Conservation (phyloP, 345 rosid species). For the Linum usitatissimum region DNA sequence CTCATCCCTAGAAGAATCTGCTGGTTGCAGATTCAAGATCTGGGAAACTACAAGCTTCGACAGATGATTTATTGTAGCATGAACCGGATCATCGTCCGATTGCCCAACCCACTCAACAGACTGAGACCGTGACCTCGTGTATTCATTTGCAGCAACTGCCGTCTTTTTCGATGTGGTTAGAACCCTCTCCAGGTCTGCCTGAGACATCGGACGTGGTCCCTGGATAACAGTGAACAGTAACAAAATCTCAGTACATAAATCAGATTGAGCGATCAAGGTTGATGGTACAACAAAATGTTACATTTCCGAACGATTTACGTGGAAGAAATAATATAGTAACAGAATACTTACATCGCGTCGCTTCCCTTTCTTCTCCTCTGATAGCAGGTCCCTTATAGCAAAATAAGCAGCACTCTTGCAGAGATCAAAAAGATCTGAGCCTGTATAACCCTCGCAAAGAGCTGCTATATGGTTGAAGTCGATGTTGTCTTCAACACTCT, state of each 20-base stretch:
- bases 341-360: slow-evolving; percentile 39
- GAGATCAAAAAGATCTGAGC: slow-evolving; percentile 90
- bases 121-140: slow-evolving; percentile 42
- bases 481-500: slow-evolving; percentile 48
- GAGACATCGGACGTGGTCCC: slow-evolving; percentile 70
- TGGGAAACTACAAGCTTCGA: slow-evolving; percentile 76
- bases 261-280: too few species aligned
- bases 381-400: slow-evolving; percentile 70
- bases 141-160: slow-evolving; percentile 64
- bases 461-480: slow-evolving; percentile 62
- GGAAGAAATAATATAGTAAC: not conserved
- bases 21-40: slow-evolving; percentile 61
- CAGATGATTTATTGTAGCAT: slow-evolving; percentile 69
- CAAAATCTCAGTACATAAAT: not conserved
- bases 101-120: slow-evolving; percentile 41
- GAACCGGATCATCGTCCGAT: slow-evolving; percentile 60
- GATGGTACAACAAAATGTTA: too few species aligned
- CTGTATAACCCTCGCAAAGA: slow-evolving; percentile 72
- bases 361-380: slow-evolving; percentile 78
- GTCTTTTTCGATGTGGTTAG: slow-evolving; percentile 62
- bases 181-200: slow-evolving; percentile 61
- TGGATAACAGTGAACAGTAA: slow-evolving; percentile 15
- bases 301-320: too few species aligned
- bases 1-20: slow-evolving; percentile 43
- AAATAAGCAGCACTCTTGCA: slow-evolving; percentile 97